Evolutionary conservation across 192 early-diverging fungal genomes (phyloP).

Genomic region (Geranomyces variabilis): DNA sequence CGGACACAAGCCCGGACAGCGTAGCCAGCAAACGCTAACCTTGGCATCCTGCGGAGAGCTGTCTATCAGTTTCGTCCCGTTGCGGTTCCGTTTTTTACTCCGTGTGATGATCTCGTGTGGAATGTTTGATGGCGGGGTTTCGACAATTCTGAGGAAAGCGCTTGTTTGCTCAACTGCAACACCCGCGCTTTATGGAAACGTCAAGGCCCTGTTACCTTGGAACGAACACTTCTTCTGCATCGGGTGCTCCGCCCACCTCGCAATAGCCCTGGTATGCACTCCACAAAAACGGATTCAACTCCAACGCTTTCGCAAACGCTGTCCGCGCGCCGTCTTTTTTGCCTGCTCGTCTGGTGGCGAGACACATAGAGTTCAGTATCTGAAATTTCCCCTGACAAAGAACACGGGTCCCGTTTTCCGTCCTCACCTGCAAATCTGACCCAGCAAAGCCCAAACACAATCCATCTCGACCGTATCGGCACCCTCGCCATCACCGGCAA

Average conservation of each 20-base stretch:
- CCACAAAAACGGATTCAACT: slow-evolving; percentile 49
- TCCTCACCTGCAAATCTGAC: slow-evolving; percentile 23
- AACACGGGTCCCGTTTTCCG: too few relatives aligned
- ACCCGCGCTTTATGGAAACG: too few relatives aligned
- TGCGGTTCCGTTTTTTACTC: too few relatives aligned
- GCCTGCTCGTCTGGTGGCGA: slow-evolving; percentile 13
- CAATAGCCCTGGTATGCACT: slow-evolving; percentile 42
- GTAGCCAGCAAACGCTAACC: too few relatives aligned
- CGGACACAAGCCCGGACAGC: too few relatives aligned
- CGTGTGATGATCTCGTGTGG: too few relatives aligned
- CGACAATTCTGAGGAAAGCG: too few relatives aligned
- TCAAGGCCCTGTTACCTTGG: too few relatives aligned
- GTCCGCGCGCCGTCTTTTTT: slow-evolving; percentile 25
- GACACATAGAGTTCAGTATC: background rate
- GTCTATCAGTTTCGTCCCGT: too few relatives aligned
- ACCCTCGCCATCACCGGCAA: background rate
- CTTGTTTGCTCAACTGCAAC: too few relatives aligned
- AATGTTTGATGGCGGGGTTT: too few relatives aligned
- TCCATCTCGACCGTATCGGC: slow-evolving; percentile 3
- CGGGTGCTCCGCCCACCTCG: slow-evolving; percentile 30
- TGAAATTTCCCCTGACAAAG: background rate
- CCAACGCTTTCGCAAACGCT: slow-evolving; percentile 30
- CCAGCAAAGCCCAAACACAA: slow-evolving; percentile 28
- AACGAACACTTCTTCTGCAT: slow-evolving; percentile 2
- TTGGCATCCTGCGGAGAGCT: too few relatives aligned